Evolutionary conservation across 2,329 filamentous ascomycete genomes (phyloP).

Genomic region (Elsinoe fawcettii): DNA sequence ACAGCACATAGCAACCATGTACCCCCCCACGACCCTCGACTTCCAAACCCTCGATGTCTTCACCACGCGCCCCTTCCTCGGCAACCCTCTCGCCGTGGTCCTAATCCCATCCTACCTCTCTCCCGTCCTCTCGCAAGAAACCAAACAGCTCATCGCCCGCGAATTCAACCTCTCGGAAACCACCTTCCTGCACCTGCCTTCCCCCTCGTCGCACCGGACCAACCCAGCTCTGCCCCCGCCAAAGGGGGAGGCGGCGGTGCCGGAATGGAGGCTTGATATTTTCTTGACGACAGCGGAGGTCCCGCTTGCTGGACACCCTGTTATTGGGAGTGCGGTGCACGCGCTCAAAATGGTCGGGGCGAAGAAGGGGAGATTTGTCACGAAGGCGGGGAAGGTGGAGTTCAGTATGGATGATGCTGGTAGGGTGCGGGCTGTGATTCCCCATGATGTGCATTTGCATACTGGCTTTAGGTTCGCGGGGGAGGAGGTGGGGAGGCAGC

Average conservation of each 20-base stretch:
- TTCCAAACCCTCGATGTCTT: constrained; percentile 42
- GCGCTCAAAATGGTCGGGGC: constrained; percentile 30
- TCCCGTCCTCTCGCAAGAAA: constrained; percentile 34
- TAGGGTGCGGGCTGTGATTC: constrained; percentile 55
- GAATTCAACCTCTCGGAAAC: constrained; percentile 55
- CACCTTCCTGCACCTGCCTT: constrained; percentile 43
- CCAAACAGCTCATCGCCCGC: constrained; percentile 47
- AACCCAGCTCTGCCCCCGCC: constrained; percentile 15
- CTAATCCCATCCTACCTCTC: constrained; percentile 32
- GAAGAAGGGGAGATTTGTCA: constrained; percentile 32
- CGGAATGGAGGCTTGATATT: constrained; percentile 44
- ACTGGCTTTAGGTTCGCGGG: constrained; percentile 25
- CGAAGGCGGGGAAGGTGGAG: constrained; percentile 40
- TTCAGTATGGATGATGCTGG: constrained; percentile 31
- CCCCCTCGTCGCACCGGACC: not conserved
- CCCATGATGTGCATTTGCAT: constrained; percentile 60
- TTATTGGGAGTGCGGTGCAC: constrained; percentile 48
- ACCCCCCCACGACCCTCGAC: not conserved
- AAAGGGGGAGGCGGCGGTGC: constrained; percentile 18
- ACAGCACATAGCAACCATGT: not conserved
- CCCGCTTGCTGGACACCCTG: constrained; percentile 53
- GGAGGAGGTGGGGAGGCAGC: constrained; percentile 29
- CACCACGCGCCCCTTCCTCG: constrained; percentile 39
- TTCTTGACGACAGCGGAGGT: constrained; percentile 46
- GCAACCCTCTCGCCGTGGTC: constrained; percentile 52